Evolutionary conservation across 768 basidiomycete species (phyloP).

Genomic region (Erythrobasidium yunnanense): DNA sequence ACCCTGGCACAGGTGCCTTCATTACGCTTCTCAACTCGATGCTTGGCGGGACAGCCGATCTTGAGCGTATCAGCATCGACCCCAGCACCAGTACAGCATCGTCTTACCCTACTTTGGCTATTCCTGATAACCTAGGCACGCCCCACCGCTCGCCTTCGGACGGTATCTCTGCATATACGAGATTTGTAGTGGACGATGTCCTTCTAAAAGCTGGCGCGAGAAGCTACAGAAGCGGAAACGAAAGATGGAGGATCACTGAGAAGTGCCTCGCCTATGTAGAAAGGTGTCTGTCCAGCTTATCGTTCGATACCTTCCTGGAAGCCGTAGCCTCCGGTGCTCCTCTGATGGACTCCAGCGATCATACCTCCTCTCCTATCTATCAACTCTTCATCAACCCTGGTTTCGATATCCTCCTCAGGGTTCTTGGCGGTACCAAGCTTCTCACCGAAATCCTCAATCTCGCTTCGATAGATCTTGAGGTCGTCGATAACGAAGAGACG

Average conservation of each 20-base stretch:
- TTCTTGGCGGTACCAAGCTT: slow-evolving; percentile 62
- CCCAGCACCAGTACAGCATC: slow-evolving; percentile 43
- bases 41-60: slow-evolving; percentile 87
- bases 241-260: slow-evolving; percentile 79
- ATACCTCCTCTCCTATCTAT: slow-evolving; percentile 30
- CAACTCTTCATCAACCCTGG: slow-evolving; percentile 61
- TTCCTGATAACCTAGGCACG: slow-evolving; percentile 68
- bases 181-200: slow-evolving; percentile 83
- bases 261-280: slow-evolving; percentile 75
- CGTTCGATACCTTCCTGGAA: slow-evolving; percentile 60
- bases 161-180: slow-evolving; percentile 67
- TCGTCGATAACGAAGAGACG: slow-evolving; percentile 53
- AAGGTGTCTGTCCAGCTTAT: slow-evolving; percentile 66
- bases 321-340: slow-evolving; percentile 37
- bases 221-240: slow-evolving; percentile 62
- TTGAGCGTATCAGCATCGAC: slow-evolving; percentile 60
- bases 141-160: slow-evolving; percentile 56
- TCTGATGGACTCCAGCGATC: not conserved
- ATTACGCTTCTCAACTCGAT: slow-evolving; percentile 71
- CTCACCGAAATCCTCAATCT: slow-evolving; percentile 66
- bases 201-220: slow-evolving; percentile 64
- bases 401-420: slow-evolving; percentile 67
- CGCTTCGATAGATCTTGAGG: slow-evolving; percentile 66
- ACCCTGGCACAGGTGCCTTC: slow-evolving; percentile 83
- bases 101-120: slow-evolving; percentile 58